A percentile compares a stretch with the other conserved stretches of the same genome.
These are phyloP conservation scores for Neurospora terricola DNA, from an alignment of 495 filamentous ascomycete genomes.

Conservation along the genomic window DNA sequence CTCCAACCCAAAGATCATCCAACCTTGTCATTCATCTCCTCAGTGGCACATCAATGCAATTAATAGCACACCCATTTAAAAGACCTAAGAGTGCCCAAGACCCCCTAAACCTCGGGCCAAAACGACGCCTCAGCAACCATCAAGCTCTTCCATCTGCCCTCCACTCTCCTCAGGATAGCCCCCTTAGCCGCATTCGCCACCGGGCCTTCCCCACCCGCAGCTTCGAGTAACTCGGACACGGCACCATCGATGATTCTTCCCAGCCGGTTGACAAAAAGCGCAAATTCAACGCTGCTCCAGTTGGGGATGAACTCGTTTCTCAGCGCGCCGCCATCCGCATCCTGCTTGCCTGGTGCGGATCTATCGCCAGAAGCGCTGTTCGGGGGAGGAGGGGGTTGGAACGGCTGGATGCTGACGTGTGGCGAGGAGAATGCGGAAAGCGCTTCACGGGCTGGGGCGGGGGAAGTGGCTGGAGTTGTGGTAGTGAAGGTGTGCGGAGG, in stretches of 20 bases:
- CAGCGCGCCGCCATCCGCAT: constrained; percentile 53
- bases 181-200: constrained; percentile 7
- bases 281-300: constrained; percentile 53
- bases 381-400: not conserved
- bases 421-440: not conserved
- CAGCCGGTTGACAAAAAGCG: constrained; percentile 39
- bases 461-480: not conserved
- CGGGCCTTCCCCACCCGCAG: constrained; percentile 5
- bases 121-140: constrained; percentile 25
- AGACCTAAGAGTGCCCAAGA: not conserved
- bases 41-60: not conserved
- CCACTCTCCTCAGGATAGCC: constrained; percentile 18
- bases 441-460: not conserved
- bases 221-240: constrained; percentile 12
- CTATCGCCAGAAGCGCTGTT: not conserved
- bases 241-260: constrained; percentile 22
- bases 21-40: not conserved
- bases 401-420: not conserved
- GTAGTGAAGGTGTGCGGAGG: not conserved
- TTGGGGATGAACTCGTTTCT: constrained; percentile 55
- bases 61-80: not conserved
- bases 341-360: constrained; percentile 9
- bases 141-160: constrained; percentile 22
- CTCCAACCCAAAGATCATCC: not conserved
- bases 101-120: constrained; percentile 21